Base-by-base conservation (phyloP, 371 early-diverging fungal species). In the Mortierella sp. region DNA sequence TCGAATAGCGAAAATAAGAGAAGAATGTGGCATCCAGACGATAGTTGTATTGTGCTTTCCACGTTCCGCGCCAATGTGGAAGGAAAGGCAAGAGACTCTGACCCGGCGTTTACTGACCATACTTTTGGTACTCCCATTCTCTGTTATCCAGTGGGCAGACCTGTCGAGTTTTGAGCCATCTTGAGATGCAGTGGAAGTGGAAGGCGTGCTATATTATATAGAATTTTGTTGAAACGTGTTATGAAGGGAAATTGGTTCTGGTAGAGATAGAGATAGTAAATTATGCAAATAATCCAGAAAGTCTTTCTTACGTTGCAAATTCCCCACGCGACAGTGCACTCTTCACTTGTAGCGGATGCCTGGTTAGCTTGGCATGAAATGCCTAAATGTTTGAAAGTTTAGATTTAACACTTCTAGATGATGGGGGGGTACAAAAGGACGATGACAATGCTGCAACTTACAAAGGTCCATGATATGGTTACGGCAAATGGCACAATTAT, bases 381-480 rank as follows among this genome's bases (percentile, higher is more conserved):
- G 83, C 96, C 96, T 95, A 15, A 26, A 31, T 37, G 45, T 34
- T 17, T 19, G 45, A n/a, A 65, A 34, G 31, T 13, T 40, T 32
- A 13, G 10, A 45, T 19, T 58, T 22, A 47, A 45, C 47, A 2
- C 51, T n/a, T 19, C n/a, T 8, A 13, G 5, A 22, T 26, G 26
- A 13, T 22, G 3, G 28, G 4, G 5, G 28, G 12, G 15, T n/a
- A 2, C 3, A 47, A n/a, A 22, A 47, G 12, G 47, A 51, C 26
- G 51, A 51, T 51, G 51, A 47, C 47, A n/a, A 51, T 51, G 51
- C 7, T 26, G 26, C 12, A 75, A 85, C 88, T 87, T 92, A 94
- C 99, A 99, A 58, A 97, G 92, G 81, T 99, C 99, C 99, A 99
- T 99, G 84, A 98, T 99, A 86, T 99, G 99, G 86, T 99, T 99